phyloP scores from a whole-genome alignment of 1,284 basidiomycete species.

The Rhodofomes roseus region DNA sequence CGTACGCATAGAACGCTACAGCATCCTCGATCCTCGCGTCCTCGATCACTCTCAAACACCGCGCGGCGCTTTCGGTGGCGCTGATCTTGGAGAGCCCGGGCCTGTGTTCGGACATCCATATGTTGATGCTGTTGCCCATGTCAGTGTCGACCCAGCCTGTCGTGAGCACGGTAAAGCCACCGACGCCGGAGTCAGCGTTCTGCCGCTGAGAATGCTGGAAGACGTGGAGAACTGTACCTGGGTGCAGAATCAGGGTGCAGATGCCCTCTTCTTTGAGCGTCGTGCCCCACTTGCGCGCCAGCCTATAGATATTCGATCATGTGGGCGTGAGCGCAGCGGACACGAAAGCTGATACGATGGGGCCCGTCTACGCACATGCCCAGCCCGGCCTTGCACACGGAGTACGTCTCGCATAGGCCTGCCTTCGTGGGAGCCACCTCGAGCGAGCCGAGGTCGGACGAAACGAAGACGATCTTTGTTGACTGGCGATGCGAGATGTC shows the following conservation, averaged over 20 bases:
- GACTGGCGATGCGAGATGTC: not conserved
- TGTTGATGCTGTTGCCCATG: not conserved
- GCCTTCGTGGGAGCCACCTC: not conserved
- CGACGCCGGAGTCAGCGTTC: too few species aligned
- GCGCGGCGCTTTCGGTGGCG: not conserved
- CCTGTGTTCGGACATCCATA: not conserved
- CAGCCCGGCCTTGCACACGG: constrained; percentile 5
- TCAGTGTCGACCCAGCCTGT: not conserved
- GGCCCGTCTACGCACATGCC: constrained; percentile 5
- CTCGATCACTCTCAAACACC: not conserved
- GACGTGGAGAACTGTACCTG: too few species aligned
- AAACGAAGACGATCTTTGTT: constrained; percentile 5
- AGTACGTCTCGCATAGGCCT: not conserved
- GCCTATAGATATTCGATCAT: too few species aligned
- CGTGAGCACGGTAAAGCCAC: too few species aligned
- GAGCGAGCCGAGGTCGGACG: constrained; percentile 1
- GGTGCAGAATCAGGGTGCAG: not conserved
- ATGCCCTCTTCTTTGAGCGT: not conserved
- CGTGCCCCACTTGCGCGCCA: not conserved
- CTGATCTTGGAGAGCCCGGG: not conserved
- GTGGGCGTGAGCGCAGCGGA: too few species aligned
- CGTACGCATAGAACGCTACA: not conserved
- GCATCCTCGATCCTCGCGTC: not conserved
- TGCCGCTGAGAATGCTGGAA: too few species aligned
- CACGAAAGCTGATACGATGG: too few species aligned